A percentile compares a stretch with the other conserved stretches of the same genome.
Evolutionary conservation across 2,329 filamentous ascomycete species (phyloP).

Genomic region (Pyrenophora seminiperda): DNA sequence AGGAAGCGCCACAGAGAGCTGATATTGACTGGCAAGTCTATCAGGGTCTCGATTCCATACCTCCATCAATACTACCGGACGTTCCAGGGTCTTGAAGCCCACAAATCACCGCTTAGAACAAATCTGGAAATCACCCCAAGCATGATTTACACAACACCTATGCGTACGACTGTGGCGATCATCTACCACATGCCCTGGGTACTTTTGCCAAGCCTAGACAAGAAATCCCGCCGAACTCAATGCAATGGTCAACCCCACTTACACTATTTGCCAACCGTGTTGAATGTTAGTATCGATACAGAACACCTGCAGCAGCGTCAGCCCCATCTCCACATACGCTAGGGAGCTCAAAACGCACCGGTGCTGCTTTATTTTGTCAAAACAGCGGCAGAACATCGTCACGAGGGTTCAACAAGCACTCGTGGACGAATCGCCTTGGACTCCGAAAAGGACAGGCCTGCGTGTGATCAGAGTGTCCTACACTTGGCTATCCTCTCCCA

Average conservation of each 20-base stretch:
- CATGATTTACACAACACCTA: not conserved
- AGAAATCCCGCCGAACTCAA: constrained; percentile 15
- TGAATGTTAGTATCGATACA: constrained; percentile 24
- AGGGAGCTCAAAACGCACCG: constrained; percentile 28
- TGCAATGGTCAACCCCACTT: constrained; percentile 35
- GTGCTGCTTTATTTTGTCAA: constrained; percentile 3
- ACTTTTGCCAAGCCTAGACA: constrained; percentile 28
- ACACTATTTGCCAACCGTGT: constrained; percentile 29
- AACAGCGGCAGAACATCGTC: constrained; percentile 21
- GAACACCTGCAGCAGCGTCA: constrained; percentile 22
- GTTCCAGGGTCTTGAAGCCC: not conserved
- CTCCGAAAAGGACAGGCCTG: constrained; percentile 8
- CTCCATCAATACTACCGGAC: constrained; percentile 1
- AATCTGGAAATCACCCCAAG: not conserved
- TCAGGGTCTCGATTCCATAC: not conserved
- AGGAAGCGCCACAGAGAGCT: not conserved
- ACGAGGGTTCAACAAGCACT: constrained; percentile 11
- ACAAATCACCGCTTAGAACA: constrained; percentile 1
- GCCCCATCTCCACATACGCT: constrained; percentile 38
- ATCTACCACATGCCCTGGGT: constrained; percentile 15
- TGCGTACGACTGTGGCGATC: not conserved
- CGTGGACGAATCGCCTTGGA: constrained; percentile 19
- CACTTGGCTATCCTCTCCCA: constrained; percentile 6
- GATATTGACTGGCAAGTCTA: not conserved
- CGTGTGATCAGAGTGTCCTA: constrained; percentile 7